Base-by-base conservation (phyloP, 768 basidiomycete species). In the Boletus reticulatus region DNA sequence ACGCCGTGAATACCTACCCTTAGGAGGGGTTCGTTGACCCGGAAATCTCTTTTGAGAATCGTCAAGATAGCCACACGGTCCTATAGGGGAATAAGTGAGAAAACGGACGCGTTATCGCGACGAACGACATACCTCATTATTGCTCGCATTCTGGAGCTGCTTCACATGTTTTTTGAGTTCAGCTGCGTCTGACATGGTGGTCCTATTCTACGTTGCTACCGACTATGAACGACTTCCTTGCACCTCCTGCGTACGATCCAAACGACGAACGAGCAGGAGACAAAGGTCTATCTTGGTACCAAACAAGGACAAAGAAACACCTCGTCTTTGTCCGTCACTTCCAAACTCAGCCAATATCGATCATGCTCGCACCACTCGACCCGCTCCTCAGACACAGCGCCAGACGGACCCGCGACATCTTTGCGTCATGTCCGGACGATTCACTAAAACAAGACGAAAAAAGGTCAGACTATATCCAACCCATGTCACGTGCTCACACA, bases 101-200 rank as follows among this genome's bases (percentile, higher is more conserved):
- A 4, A 9, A 27, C 6, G 9, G 8, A 29, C 29, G 9, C 29
- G 29, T 8, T 29, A 8, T 29, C 8, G 6, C 29, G 2, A 9
- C 17, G 17, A 9, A 39, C 34, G 6, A 75, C 81, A 70, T 74
- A 87, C 85, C 83, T 81, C 72, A 55, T 76, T 76, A 41, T 73
- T 78, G 60, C 80, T 73, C 57, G 84, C 77, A 65, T 71, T 81
- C 77, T 89, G 86, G 62, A 92, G 77, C 77, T 85, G 81, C 79
- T 90, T 92, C 50, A 87, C 88, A 72, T 88, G 83, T 72, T 83
- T 85, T 80, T 84, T 89, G 75, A 92, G 78, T 75, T 90, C 88
- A 67, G 76, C 73, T 36, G 68, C 69, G 52, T 73, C 73, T 46
- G 76, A 67, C 69, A 73, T 71, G 48, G 43, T 14, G 34, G 12